Conservation (phyloP, 805 yeast species). For the Wickerhamomyces silvicola region DNA sequence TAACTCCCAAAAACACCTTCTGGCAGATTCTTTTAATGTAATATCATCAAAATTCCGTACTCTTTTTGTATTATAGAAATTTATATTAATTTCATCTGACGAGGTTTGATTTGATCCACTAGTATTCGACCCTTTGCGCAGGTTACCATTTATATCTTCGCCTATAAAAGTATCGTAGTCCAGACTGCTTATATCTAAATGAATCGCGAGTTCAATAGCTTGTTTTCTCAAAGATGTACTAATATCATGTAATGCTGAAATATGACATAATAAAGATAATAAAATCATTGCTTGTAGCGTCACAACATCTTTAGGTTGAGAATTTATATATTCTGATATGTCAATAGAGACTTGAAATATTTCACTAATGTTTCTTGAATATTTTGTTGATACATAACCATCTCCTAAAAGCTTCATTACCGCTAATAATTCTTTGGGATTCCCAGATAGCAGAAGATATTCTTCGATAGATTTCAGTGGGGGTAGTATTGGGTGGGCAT, state of each 20-base stretch:
- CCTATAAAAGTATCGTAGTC: constrained; percentile 25
- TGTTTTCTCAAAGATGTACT: constrained; percentile 37
- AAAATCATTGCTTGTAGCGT: constrained; percentile 37
- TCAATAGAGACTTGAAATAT: constrained; percentile 31
- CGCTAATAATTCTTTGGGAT: constrained; percentile 35
- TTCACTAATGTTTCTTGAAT: constrained; percentile 33
- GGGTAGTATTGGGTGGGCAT: constrained; percentile 43
- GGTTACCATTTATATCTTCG: constrained; percentile 21
- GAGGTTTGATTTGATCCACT: constrained; percentile 7
- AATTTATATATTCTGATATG: constrained; percentile 22
- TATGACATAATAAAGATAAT: constrained; percentile 39
- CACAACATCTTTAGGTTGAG: constrained; percentile 33
- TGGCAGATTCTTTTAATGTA: constrained; percentile 24
- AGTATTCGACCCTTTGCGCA: constrained; percentile 6
- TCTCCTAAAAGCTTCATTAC: constrained; percentile 45
- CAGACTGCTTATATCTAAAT: constrained; percentile 32
- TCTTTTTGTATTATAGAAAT: constrained; percentile 18
- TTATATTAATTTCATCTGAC: constrained; percentile 17
- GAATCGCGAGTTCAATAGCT: constrained; percentile 32
- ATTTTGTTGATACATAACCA: constrained; percentile 34
- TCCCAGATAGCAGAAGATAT: constrained; percentile 27
- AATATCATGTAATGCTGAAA: constrained; percentile 44
- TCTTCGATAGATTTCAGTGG: constrained; percentile 27
- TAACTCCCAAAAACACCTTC: constrained; percentile 47
- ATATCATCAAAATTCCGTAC: constrained; percentile 14